These are phyloP conservation scores for Thecaphora thlaspeos DNA, from an alignment of 1,284 basidiomycete species.

Conservation along the genomic window DNA sequence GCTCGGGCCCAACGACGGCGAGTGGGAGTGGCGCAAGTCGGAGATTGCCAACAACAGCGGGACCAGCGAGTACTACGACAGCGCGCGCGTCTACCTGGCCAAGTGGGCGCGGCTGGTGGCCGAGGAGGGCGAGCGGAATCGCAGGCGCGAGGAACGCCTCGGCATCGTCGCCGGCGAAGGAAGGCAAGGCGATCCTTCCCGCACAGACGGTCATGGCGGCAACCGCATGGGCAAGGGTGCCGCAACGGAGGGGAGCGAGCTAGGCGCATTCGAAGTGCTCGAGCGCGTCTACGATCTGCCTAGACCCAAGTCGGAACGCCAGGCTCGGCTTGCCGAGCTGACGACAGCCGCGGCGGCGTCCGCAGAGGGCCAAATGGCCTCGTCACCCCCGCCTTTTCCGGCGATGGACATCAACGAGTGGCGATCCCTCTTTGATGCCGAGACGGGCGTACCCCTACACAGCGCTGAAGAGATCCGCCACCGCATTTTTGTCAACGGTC, in stretches of 20 bases:
- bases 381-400: conserved; percentile 4
- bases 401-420: conserved; percentile 34
- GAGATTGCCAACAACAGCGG: conserved; percentile 34
- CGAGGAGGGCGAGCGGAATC: conserved; percentile 53
- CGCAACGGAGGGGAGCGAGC: conserved; percentile 23
- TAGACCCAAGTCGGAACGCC: conserved; percentile 21
- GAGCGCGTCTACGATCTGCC: conserved; percentile 30
- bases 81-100: conserved; percentile 90
- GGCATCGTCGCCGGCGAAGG: not conserved
- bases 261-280: conserved; percentile 44
- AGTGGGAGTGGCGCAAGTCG: conserved; percentile 39
- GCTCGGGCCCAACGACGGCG: conserved; percentile 38
- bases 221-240: not conserved
- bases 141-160: conserved; percentile 29
- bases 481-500: conserved; percentile 44
- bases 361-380: not conserved
- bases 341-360: conserved; percentile 5
- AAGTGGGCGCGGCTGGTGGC: conserved; percentile 92
- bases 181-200: no score
- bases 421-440: conserved; percentile 30
- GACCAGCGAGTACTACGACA: conserved; percentile 74
- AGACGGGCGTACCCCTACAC: conserved; percentile 23
- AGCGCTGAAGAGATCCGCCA: conserved; percentile 21
- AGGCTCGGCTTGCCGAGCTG: conserved; percentile 14
- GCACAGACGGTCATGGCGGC: not conserved